Conservation (phyloP, 2,329 filamentous ascomycete species). For the Arthrobotrys megalospora region DNA sequence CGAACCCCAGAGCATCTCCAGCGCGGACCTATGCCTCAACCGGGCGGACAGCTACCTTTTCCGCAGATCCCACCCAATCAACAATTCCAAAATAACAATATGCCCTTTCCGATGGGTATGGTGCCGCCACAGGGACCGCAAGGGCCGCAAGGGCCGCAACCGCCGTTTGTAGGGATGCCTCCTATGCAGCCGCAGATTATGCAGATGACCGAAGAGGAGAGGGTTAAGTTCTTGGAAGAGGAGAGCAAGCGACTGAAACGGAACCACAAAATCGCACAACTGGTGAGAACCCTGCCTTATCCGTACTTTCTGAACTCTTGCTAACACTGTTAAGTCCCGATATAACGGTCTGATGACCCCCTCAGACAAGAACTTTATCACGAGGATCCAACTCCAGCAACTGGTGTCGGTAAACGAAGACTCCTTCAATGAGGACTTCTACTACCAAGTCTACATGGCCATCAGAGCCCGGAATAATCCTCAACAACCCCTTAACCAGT, state of each 20-base stretch:
- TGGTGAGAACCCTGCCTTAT: constrained; percentile 50
- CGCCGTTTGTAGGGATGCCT: constrained; percentile 46
- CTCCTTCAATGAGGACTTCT: constrained; percentile 91
- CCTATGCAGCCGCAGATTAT: constrained; percentile 52
- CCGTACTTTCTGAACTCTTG: not conserved
- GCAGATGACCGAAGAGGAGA: constrained; percentile 83
- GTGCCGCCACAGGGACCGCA: constrained; percentile 37
- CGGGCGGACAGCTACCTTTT: constrained; percentile 62
- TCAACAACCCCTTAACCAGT: constrained; percentile 92
- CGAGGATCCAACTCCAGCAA: constrained; percentile 96
- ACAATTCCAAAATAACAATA: constrained; percentile 70
- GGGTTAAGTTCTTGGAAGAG: constrained; percentile 85
- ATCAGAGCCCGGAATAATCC: constrained; percentile 93
- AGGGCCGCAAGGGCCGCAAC: constrained; percentile 21
- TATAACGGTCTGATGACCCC: constrained; percentile 98
- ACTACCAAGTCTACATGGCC: constrained; percentile 97
- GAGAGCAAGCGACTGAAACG: constrained; percentile 96
- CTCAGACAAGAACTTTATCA: constrained; percentile 99
- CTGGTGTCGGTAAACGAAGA: constrained; percentile 89
- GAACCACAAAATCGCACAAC: constrained; percentile 86
- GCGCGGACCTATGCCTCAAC: constrained; percentile 62
- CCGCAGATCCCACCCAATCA: constrained; percentile 69
- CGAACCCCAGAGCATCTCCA: constrained; percentile 66
- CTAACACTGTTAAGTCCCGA: constrained; percentile 81
- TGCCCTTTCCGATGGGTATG: constrained; percentile 75